Percentiles rank a stretch among this genome's conserved stretches.
phyloP scores from a whole-genome alignment of 495 filamentous ascomycete species.

The Aspergillus olivimuriae region DNA sequence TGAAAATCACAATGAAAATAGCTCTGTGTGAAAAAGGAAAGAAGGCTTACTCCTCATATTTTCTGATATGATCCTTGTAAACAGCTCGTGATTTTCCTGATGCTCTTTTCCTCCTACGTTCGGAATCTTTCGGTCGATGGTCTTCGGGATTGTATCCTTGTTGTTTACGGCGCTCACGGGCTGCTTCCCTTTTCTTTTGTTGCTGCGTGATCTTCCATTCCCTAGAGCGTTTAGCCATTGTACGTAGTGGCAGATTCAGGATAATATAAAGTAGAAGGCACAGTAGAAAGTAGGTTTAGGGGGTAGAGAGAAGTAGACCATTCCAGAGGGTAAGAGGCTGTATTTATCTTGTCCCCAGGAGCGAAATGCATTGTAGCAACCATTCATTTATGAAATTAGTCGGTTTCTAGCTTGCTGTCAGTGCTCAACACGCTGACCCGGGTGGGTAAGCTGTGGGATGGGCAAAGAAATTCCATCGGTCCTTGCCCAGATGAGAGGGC shows the following conservation, averaged over 20 bases:
- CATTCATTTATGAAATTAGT: not conserved
- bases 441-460: not conserved
- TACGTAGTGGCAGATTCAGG: not conserved
- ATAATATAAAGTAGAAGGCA: not conserved
- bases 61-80: not conserved
- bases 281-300: not conserved
- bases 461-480: not conserved
- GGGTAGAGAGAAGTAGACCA: not conserved
- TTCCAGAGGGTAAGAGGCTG: not conserved
- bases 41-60: not conserved
- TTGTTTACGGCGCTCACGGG: not conserved
- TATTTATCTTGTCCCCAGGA: not conserved
- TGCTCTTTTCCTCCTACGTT: not conserved
- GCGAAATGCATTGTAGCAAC: not conserved
- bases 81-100: not conserved
- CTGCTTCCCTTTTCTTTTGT: not conserved
- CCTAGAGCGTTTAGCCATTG: not conserved
- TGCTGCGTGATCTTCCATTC: not conserved
- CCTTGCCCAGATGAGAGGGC: not conserved
- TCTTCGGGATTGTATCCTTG: not conserved
- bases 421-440: not conserved
- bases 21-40: no score
- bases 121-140: not conserved
- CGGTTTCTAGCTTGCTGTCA: not conserved
- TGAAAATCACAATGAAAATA: conserved; percentile 3